A percentile compares a stretch with the other conserved stretches of the same genome.
Evolutionary conservation across 1,284 basidiomycete species (phyloP).

Genomic region (Ustilago loliicola): DNA sequence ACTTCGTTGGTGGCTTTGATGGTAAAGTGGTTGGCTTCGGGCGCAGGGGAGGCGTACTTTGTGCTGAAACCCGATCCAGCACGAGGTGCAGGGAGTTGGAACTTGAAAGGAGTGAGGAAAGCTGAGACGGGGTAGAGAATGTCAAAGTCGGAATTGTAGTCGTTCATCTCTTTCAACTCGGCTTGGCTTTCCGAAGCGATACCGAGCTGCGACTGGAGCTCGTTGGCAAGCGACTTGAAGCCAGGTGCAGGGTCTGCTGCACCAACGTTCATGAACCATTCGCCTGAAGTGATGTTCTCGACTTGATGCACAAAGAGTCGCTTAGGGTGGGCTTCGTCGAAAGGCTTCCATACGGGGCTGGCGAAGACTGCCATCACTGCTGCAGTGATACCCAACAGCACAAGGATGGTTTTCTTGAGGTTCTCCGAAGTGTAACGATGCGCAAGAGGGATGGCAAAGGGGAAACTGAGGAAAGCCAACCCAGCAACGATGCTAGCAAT

Average conservation of each 20-base stretch:
- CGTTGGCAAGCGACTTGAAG: constrained; percentile 77
- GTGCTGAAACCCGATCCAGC: constrained; percentile 19
- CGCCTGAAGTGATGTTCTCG: constrained; percentile 81
- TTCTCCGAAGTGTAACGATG: constrained; percentile 77
- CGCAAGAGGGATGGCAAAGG: constrained; percentile 76
- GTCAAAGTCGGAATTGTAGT: constrained; percentile 68
- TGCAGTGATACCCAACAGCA: constrained; percentile 73
- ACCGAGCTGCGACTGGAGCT: constrained; percentile 78
- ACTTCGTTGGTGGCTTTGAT: constrained; percentile 78
- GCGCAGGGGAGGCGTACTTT: constrained; percentile 43
- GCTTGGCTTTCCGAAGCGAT: constrained; percentile 67
- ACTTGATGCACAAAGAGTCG: constrained; percentile 86
- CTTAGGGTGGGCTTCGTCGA: constrained; percentile 89
- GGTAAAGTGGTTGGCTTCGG: constrained; percentile 72
- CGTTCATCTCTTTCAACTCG: constrained; percentile 65
- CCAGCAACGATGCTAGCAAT: constrained; percentile 78
- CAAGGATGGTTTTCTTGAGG: constrained; percentile 73
- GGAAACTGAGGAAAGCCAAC: constrained; percentile 76
- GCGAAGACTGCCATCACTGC: constrained; percentile 77
- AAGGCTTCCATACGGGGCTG: constrained; percentile 75
- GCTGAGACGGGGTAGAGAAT: constrained; percentile 78
- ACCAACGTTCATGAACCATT: constrained; percentile 85
- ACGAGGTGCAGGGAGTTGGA: constrained; percentile 75
- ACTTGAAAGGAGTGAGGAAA: constrained; percentile 84
- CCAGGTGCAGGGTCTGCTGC: constrained; percentile 86